Evolutionary conservation across 2,329 filamentous ascomycete genomes (phyloP).

Genomic region (Knoxdaviesia proteae): DNA sequence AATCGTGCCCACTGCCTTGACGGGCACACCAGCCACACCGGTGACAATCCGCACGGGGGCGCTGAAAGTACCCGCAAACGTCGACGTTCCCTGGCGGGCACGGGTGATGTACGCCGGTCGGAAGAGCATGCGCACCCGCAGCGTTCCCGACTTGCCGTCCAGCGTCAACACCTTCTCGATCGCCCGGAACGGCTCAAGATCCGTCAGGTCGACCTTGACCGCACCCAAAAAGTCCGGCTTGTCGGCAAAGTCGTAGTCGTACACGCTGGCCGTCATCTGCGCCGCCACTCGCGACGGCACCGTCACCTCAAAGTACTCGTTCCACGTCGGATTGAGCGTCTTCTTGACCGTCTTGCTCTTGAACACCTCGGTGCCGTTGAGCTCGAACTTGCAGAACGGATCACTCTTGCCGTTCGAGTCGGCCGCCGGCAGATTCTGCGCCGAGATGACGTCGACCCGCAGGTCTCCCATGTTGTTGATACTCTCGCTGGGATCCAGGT

Average conservation of each 20-base stretch:
- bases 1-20: slow-evolving; percentile 62
- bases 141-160: slow-evolving; percentile 72
- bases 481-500: slow-evolving; percentile 80
- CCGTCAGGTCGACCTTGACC: slow-evolving; percentile 52
- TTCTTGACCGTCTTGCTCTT: slow-evolving; percentile 97
- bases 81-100: slow-evolving; percentile 72
- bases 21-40: slow-evolving; percentile 63
- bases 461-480: slow-evolving; percentile 98
- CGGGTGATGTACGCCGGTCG: slow-evolving; percentile 80
- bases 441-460: slow-evolving; percentile 82
- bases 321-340: slow-evolving; percentile 86
- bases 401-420: slow-evolving; percentile 95
- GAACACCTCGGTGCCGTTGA: slow-evolving; percentile 76
- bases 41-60: slow-evolving; percentile 74
- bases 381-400: slow-evolving; percentile 83
- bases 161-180: slow-evolving; percentile 56
- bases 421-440: slow-evolving; percentile 68
- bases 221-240: slow-evolving; percentile 80
- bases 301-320: slow-evolving; percentile 77
- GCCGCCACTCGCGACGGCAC: slow-evolving; percentile 70
- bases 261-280: slow-evolving; percentile 65
- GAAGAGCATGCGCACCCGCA: slow-evolving; percentile 75
- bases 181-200: slow-evolving; percentile 67
- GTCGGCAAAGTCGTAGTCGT: slow-evolving; percentile 93
- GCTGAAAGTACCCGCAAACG: slow-evolving; percentile 77